Evolutionary conservation across 176 grass and related monocot species (phyloP).

Genomic region (Oryza coarctata): DNA sequence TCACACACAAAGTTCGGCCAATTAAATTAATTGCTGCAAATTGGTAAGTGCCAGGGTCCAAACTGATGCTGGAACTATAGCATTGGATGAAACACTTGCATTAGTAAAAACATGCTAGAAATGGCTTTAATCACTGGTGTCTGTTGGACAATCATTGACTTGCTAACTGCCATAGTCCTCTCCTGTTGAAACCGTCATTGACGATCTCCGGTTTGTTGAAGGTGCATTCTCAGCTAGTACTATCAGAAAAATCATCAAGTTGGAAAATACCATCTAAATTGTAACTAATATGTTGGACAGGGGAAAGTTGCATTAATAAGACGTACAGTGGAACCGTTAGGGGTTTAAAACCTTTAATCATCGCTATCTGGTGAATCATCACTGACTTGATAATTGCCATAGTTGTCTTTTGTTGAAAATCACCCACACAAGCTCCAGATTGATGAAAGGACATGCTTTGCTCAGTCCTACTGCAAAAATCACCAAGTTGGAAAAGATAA

Average conservation of each 20-base stretch:
- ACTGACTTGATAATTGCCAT: neutral
- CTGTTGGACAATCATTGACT: neutral
- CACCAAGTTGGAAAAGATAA: neutral
- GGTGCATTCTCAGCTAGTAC: neutral
- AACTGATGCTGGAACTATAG: neutral
- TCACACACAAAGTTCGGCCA: neutral
- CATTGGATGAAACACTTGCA: neutral
- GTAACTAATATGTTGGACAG: neutral
- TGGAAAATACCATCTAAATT: neutral
- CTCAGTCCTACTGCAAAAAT: neutral
- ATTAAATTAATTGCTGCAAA: neutral
- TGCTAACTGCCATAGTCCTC: neutral
- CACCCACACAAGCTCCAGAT: neutral
- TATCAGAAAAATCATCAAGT: neutral
- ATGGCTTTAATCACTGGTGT: neutral
- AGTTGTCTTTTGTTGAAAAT: neutral
- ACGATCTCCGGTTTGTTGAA: neutral
- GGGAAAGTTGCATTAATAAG: neutral
- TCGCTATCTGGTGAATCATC: neutral
- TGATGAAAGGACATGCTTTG: neutral
- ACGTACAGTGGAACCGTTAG: neutral
- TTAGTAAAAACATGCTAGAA: neutral
- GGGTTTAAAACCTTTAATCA: neutral
- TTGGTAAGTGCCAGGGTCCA: conserved; percentile 1
- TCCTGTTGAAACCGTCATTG: neutral